A percentile compares a stretch with the other conserved stretches of the same genome.
phyloP scores from a whole-genome alignment of 1,284 basidiomycete species.

The Limonomyces culmigenus region DNA sequence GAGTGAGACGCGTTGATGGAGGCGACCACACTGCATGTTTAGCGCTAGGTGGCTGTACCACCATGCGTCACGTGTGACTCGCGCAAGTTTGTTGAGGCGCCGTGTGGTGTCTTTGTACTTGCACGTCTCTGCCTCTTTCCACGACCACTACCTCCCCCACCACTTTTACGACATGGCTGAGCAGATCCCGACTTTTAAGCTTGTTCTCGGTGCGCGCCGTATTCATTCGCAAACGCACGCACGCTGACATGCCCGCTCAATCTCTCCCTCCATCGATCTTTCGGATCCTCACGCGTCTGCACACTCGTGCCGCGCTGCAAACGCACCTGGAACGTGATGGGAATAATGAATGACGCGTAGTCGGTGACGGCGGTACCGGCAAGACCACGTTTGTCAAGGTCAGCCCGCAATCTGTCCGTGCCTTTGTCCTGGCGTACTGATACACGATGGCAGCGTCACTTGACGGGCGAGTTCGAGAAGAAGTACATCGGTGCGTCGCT shows the following conservation, averaged over 20 bases:
- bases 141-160: conserved; percentile 12
- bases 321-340: too few relatives aligned
- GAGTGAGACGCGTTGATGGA: too few relatives aligned
- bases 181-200: conserved; percentile 81
- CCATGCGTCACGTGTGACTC: too few relatives aligned
- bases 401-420: too few relatives aligned
- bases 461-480: conserved; percentile 99
- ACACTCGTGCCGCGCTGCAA: too few relatives aligned
- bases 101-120: too few relatives aligned
- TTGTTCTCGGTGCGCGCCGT: conserved; percentile 73
- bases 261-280: conserved; percentile 11
- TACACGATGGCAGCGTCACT: conserved; percentile 59
- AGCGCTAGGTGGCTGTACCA: too few relatives aligned
- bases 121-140: conserved; percentile 13
- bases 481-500: conserved; percentile 84
- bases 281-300: too few relatives aligned
- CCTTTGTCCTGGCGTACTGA: too few relatives aligned
- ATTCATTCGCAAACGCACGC: not conserved
- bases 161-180: conserved; percentile 25
- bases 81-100: conserved; percentile 12
- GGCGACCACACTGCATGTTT: too few relatives aligned
- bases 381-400: conserved; percentile 98
- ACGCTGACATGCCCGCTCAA: conserved; percentile 1
- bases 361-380: conserved; percentile 97
- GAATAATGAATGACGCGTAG: conserved; percentile 23